Evolutionary conservation across 2,329 filamentous ascomycete genomes (phyloP), one percentile per base, ranked within the genome.

Genomic region (Colletotrichum aenigma): DNA sequence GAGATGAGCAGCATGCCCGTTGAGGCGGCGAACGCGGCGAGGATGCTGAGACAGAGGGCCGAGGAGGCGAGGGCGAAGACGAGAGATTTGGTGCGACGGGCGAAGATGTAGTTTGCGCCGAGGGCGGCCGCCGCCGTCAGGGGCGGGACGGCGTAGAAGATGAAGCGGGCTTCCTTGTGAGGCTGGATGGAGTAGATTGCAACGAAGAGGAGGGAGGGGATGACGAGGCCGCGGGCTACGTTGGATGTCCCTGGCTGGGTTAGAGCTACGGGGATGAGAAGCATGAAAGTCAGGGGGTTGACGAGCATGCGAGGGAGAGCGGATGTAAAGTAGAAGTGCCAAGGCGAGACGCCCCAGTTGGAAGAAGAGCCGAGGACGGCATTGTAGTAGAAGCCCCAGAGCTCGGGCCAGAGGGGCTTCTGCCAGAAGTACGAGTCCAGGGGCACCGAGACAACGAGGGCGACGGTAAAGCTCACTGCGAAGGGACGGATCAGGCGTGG

Each of bases 391-490:
- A 99, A 98, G 3, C 92, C 96, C 79, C 91, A 92, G 76, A 97
- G 91, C 84, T 99, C 97, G 1, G 97, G 96, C 97, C 97, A 99
- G 34, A 98, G 85, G 2, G 90, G 90, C 76, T 90, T 91, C 81
- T 96, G 95, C 97, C 96, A 99, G 86, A 98, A 98, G 86, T 96
- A 96, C 2, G 95, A 96, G 88, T 99, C 97, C 38, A 98, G 84
- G 3, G 92, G 89, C 16, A 98, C 88, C 0, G 96, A 96, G 43
- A 93, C 85, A 15, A 87, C 78, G 2, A 98, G 89, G 2, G 94
- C 93, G 60, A 93, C 85, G n/a, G 89, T 48, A 18, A 93, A 90
- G 28, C 95, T 93, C 7, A 88, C 83, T 18, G 93, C 66, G 21
- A 95, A 94, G 21, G 94, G 90, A 18, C 90, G 87, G 56, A 97